Percentiles rank a stretch among this genome's conserved stretches.
Evolutionary conservation across 1,284 basidiomycete species (phyloP).

Genomic region (Leccinum pachyderme): DNA sequence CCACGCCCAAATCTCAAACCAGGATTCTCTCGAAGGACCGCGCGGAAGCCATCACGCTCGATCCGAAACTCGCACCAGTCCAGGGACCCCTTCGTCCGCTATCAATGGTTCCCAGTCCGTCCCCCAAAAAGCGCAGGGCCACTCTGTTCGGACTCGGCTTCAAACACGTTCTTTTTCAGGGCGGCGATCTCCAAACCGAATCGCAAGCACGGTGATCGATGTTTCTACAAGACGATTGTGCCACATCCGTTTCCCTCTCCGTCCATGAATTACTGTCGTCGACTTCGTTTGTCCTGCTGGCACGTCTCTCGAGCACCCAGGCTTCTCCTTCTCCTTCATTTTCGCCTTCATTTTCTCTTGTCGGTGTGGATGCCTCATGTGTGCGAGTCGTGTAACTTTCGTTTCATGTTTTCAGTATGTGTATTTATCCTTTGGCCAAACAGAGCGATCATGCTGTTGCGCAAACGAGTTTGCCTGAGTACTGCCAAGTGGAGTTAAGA

Average conservation of each 20-base stretch:
- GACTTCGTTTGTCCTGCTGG: background rate
- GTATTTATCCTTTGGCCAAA: background rate
- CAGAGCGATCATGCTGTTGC: background rate
- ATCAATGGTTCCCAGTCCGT: slow-evolving; percentile 21
- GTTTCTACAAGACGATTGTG: background rate
- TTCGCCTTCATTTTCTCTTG: background rate
- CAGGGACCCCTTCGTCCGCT: slow-evolving; percentile 33
- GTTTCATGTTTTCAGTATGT: slow-evolving; percentile 16
- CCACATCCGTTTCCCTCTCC: background rate
- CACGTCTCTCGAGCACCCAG: background rate
- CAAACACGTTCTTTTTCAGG: slow-evolving; percentile 5
- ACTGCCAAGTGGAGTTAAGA: background rate
- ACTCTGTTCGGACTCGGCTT: slow-evolving; percentile 25
- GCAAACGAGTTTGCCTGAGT: background rate
- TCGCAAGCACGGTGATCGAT: slow-evolving; percentile 4
- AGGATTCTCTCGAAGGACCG: slow-evolving; percentile 24
- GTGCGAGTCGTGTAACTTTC: slow-evolving; percentile 6
- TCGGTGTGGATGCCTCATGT: slow-evolving; percentile 1
- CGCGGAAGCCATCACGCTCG: slow-evolving; percentile 24
- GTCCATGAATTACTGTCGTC: background rate
- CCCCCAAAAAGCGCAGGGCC: slow-evolving; percentile 13
- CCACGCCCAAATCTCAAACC: slow-evolving; percentile 14
- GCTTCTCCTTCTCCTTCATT: background rate
- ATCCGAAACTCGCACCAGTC: slow-evolving; percentile 35
- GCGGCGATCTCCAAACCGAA: background rate